Base-by-base conservation (phyloP, 768 basidiomycete species). In the Solioccasus polychromus region DNA sequence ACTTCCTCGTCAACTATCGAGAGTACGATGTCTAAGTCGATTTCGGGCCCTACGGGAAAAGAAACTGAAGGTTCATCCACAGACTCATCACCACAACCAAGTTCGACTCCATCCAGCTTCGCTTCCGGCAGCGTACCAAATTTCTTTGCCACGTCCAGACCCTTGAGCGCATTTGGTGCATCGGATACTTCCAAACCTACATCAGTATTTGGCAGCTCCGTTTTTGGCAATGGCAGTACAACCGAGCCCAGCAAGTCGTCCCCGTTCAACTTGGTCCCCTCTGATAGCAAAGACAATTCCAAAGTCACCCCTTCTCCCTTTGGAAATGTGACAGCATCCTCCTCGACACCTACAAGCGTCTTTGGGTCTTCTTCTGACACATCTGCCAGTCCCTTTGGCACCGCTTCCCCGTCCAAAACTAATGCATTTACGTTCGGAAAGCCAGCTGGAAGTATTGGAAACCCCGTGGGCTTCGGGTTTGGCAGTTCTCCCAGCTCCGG, bases 401-500 rank as follows among this genome's bases (percentile, higher is more conserved):
- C 54, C 19, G 55, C 54, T 35, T 60, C 64, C n/a, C 51, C 50
- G 10, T 51, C 60, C 1, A 66, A 57, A 52, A 41, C 55, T 14
- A 30, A 44, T 11, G 37, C 52, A 2, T 67, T 68, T 41, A 26
- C 52, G 2, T 66, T 69, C 24, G 67, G 64, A 30, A 66, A 59
- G 38, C 51, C 55, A 26, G 66, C 44, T 12, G 79, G 79, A 42
- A 79, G 72, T 53, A 71, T 83, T 17, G 80, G 83, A 2, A 83
- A 81, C 55, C 78, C 82, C 8, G 78, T 83, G 8, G 82, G 82
- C 5, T 84, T 84, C 51, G 72, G 71, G 8, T 85, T 68, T 30
- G 65, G 62, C 15, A 48, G 34, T 31, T 45, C 58, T 23, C 30
- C 58, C 14, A 52, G 60, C 32, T 22, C 50, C 15, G 53, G 57